phyloP scores from a whole-genome alignment of 176 grass and related monocot genomes.

The Eleusine coracana region DNA sequence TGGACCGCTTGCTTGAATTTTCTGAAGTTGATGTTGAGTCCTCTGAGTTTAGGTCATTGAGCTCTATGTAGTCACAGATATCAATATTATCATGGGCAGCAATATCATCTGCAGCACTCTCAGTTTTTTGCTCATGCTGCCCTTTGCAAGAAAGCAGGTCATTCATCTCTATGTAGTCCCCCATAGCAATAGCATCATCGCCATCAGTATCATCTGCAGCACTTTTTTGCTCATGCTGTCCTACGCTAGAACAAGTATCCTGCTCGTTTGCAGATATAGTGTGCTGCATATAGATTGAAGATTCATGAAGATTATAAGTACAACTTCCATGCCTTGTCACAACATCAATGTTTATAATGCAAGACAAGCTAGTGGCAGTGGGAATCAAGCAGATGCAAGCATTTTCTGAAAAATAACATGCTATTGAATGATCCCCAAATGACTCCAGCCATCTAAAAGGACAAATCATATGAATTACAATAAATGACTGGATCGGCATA shows the following conservation, averaged over 20 bases:
- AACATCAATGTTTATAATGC: not conserved
- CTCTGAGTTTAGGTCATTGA: slow-evolving; percentile 58
- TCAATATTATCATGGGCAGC: slow-evolving; percentile 25
- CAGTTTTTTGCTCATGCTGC: slow-evolving; percentile 17
- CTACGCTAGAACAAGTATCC: not conserved
- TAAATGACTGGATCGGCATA: slow-evolving; percentile 12
- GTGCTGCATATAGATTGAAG: slow-evolving; percentile 26
- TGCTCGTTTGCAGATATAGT: slow-evolving; percentile 24
- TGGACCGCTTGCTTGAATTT: slow-evolving; percentile 52
- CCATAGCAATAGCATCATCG: slow-evolving; percentile 36
- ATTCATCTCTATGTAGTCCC: slow-evolving; percentile 57
- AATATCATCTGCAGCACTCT: slow-evolving; percentile 30
- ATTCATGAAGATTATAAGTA: slow-evolving; percentile 26
- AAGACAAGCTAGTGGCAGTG: not conserved
- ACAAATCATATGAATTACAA: not conserved
- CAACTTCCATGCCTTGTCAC: not conserved
- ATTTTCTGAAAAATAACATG: slow-evolving; percentile 3
- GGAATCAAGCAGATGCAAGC: not conserved
- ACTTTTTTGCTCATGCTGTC: slow-evolving; percentile 19
- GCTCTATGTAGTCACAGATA: slow-evolving; percentile 52
- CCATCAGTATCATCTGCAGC: slow-evolving; percentile 6
- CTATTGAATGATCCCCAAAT: not conserved
- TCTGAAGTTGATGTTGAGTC: slow-evolving; percentile 60
- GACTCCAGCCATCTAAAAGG: slow-evolving; percentile 11
- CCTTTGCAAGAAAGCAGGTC: slow-evolving; percentile 42